phyloP scores from a whole-genome alignment of 441 rosid genomes.

The Hura crepitans region DNA sequence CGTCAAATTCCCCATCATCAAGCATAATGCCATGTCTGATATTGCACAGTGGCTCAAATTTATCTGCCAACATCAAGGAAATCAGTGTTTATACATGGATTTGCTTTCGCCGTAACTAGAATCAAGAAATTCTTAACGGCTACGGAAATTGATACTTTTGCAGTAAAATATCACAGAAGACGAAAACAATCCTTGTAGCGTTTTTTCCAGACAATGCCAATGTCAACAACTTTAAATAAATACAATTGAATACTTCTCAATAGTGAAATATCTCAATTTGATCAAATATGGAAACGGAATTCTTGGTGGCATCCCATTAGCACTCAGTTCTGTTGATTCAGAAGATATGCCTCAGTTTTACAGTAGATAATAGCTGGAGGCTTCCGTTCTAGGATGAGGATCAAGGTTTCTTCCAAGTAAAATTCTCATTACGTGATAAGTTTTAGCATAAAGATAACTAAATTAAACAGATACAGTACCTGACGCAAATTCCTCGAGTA shows the following conservation, averaged over 20 bases:
- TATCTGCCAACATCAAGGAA: slow-evolving; percentile 50
- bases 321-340: no score
- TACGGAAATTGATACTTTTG: background rate
- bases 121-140: background rate
- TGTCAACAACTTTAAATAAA: no score
- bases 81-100: background rate
- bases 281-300: no score
- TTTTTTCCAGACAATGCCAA: no score
- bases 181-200: background rate
- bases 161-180: background rate
- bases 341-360: no score
- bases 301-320: no score
- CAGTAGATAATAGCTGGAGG: background rate
- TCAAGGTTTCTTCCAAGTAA: no score
- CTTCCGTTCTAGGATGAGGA: no score
- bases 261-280: no score
- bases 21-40: slow-evolving; percentile 47
- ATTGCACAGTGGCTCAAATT: slow-evolving; percentile 64
- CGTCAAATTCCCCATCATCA: slow-evolving; percentile 72
- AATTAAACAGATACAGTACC: slow-evolving; percentile 42
- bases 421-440: no score
- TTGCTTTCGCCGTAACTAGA: background rate
- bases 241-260: no score
- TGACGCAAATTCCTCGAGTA: slow-evolving; percentile 68
- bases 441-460: no score